Conservation (phyloP, 306 rosid species). For the Fragaria vesca region DNA sequence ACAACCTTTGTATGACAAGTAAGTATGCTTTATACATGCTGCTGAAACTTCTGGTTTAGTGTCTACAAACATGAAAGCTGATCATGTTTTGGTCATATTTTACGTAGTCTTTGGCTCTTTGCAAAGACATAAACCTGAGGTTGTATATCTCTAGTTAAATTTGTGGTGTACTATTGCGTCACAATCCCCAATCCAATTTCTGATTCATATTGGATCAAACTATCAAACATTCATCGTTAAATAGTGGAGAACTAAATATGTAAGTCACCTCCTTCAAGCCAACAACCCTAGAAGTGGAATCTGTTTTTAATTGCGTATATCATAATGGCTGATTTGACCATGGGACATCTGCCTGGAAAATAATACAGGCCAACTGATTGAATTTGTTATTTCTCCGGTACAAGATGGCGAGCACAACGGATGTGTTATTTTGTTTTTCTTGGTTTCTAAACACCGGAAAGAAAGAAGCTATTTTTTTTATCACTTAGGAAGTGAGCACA, state of each 20-base stretch:
- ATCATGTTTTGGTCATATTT: not conserved
- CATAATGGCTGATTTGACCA: not conserved
- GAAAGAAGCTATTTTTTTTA: not conserved
- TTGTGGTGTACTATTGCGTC: not conserved
- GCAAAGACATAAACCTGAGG: not conserved
- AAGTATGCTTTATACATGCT: slow-evolving; percentile 21
- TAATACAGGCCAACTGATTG: not conserved
- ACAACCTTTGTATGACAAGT: slow-evolving; percentile 68
- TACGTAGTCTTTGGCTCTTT: not conserved
- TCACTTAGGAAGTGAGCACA: not conserved
- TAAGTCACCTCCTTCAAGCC: not conserved
- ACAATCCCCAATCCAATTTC: not conserved
- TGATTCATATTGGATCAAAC: not conserved
- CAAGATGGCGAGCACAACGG: not conserved
- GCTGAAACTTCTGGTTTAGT: not conserved
- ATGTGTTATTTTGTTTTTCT: not conserved
- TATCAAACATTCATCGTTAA: not conserved
- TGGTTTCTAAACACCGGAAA: not conserved
- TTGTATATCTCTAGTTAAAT: not conserved
- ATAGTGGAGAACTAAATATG: not conserved
- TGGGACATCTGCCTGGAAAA: not conserved
- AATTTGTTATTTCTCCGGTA: not conserved
- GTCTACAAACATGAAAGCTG: not conserved
- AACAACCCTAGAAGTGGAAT: not conserved
- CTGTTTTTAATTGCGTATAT: not conserved